Percentiles rank a stretch among this genome's conserved stretches.
phyloP scores from a whole-genome alignment of 2,329 filamentous ascomycete species.

The Xylaria arbuscula region DNA sequence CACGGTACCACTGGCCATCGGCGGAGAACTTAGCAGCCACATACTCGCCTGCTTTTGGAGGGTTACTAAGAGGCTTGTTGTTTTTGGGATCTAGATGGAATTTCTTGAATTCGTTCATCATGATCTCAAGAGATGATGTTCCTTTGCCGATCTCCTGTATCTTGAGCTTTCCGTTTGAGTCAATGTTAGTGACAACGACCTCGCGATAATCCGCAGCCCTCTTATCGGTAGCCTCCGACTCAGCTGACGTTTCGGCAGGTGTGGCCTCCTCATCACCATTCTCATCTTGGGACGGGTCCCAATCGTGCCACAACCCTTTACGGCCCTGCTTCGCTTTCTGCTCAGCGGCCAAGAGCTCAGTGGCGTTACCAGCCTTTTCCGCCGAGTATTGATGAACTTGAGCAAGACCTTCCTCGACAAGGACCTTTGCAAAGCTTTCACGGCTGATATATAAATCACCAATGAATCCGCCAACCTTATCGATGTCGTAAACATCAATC shows the following conservation, averaged over 20 bases:
- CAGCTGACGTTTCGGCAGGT: conserved; percentile 62
- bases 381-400: conserved; percentile 95
- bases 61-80: conserved; percentile 74
- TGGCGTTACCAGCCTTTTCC: conserved; percentile 90
- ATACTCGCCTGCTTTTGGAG: conserved; percentile 90
- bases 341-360: conserved; percentile 88
- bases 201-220: conserved; percentile 88
- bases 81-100: conserved; percentile 91
- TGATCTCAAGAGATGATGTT: conserved; percentile 82
- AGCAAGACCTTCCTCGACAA: conserved; percentile 94
- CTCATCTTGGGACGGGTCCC: conserved; percentile 88
- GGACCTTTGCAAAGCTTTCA: conserved; percentile 92
- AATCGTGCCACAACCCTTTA: conserved; percentile 93
- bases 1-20: conserved; percentile 95
- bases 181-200: conserved; percentile 90
- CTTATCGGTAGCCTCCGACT: conserved; percentile 67
- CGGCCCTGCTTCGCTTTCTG: conserved; percentile 87
- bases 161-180: conserved; percentile 84
- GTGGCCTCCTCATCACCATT: conserved; percentile 67
- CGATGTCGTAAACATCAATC: conserved; percentile 92
- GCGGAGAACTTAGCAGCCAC: conserved; percentile 91
- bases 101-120: conserved; percentile 91
- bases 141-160: conserved; percentile 90
- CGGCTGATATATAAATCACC: conserved; percentile 92
- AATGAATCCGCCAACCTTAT: conserved; percentile 98